phyloP scores from a whole-genome alignment of 192 early-diverging fungal species.

The Jimgerdemannia lactiflua region DNA sequence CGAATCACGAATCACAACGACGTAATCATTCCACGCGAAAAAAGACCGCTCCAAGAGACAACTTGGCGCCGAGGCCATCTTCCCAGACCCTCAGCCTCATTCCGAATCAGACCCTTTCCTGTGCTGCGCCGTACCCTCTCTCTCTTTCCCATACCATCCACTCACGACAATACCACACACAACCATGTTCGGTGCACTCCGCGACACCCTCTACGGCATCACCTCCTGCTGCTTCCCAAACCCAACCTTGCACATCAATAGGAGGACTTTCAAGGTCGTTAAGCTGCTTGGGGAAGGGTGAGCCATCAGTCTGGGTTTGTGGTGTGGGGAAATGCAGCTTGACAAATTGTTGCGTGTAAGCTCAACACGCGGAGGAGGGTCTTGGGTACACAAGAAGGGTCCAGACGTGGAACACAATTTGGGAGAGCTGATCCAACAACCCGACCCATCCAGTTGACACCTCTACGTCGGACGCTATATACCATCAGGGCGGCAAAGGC shows the following conservation, averaged over 20 bases:
- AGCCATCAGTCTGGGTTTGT: not conserved
- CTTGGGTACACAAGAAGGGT: too few relatives aligned
- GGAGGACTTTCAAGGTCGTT: constrained; percentile 53
- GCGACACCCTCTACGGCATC: constrained; percentile 31
- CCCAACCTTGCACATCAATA: constrained; percentile 54
- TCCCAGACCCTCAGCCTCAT: too few relatives aligned
- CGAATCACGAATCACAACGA: too few relatives aligned
- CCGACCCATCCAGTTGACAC: not conserved
- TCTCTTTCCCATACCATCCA: not conserved
- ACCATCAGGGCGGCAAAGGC: too few relatives aligned
- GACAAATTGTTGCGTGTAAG: not conserved
- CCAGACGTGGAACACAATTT: too few relatives aligned
- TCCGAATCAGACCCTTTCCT: too few relatives aligned
- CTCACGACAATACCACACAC: constrained; percentile 1
- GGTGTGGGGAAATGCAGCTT: not conserved
- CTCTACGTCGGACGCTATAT: not conserved
- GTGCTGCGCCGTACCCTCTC: not conserved
- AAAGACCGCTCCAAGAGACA: too few relatives aligned
- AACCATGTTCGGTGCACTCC: constrained; percentile 33
- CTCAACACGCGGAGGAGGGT: not conserved
- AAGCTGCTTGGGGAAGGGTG: constrained; percentile 68
- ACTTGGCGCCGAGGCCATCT: too few relatives aligned
- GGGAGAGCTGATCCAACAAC: too few relatives aligned
- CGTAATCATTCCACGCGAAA: too few relatives aligned
- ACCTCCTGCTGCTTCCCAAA: constrained; percentile 46